A percentile compares a stretch with the other conserved stretches of the same genome.
These are phyloP conservation scores for Pholiota conissans DNA, from an alignment of 768 basidiomycete genomes.

Conservation along the genomic window DNA sequence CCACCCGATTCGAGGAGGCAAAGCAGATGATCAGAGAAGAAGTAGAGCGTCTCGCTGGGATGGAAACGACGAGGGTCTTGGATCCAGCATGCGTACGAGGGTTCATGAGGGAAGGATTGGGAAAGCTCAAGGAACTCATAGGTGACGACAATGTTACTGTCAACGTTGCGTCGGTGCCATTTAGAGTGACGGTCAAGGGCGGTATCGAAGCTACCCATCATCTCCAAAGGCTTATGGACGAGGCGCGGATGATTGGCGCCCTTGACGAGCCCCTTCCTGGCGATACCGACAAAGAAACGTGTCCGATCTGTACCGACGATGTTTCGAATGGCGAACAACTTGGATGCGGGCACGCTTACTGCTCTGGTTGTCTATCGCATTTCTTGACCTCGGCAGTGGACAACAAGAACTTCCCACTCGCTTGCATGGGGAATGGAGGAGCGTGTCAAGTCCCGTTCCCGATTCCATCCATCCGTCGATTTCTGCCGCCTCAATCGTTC, in stretches of 20 bases:
- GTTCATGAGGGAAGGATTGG: constrained; percentile 51
- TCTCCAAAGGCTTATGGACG: constrained; percentile 42
- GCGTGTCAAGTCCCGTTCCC: constrained; percentile 56
- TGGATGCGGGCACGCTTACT: constrained; percentile 51
- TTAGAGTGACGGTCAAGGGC: constrained; percentile 51
- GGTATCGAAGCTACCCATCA: constrained; percentile 55
- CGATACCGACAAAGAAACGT: constrained; percentile 24
- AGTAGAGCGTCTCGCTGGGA: constrained; percentile 45
- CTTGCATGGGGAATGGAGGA: constrained; percentile 61
- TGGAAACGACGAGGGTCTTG: constrained; percentile 29
- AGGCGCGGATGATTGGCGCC: constrained; percentile 26
- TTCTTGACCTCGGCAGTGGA: constrained; percentile 44
- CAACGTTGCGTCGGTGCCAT: constrained; percentile 32
- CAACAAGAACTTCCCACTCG: constrained; percentile 53
- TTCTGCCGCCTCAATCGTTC: constrained; percentile 52
- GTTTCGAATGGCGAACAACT: constrained; percentile 41
- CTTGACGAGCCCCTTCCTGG: constrained; percentile 4
- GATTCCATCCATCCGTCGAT: constrained; percentile 47
- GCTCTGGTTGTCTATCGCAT: constrained; percentile 47
- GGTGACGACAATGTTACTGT: constrained; percentile 56
- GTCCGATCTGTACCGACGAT: constrained; percentile 57
- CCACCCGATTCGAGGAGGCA: constrained; percentile 38
- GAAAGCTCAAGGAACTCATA: constrained; percentile 48
- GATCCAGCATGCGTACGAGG: constrained; percentile 42
- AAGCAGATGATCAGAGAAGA: constrained; percentile 46